Percentiles rank a stretch among this genome's conserved stretches.
These are phyloP conservation scores for Batkoa obscura DNA, from an alignment of 371 early-diverging fungal species.

Conservation along the genomic window DNA sequence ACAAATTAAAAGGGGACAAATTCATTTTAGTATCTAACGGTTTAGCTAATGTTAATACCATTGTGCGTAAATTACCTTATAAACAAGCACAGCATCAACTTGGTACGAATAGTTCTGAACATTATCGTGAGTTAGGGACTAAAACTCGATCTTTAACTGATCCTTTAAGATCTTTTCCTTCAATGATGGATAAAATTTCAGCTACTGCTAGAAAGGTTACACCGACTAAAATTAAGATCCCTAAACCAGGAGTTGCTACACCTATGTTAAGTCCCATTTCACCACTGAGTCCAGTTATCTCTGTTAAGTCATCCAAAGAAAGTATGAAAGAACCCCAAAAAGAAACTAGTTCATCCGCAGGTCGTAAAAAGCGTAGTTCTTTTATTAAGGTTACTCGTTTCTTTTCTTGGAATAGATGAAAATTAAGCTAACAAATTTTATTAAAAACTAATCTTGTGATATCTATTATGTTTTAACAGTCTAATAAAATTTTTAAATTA, in stretches of 20 bases:
- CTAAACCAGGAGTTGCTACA: background rate
- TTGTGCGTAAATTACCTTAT: background rate
- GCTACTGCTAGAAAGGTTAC: background rate
- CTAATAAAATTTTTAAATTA: no score
- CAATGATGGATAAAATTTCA: background rate
- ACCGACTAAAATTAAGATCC: background rate
- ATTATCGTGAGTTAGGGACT: background rate
- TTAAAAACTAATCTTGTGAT: no score
- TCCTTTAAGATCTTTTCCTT: background rate
- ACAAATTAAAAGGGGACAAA: background rate
- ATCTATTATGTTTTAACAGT: no score
- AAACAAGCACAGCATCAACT: background rate
- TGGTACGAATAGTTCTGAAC: background rate
- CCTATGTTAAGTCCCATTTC: background rate
- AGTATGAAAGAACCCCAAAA: background rate
- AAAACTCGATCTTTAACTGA: background rate
- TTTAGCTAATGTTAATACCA: background rate
- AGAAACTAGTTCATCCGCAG: no score
- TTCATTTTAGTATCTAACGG: constrained; percentile 4
- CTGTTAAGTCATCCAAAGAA: background rate
- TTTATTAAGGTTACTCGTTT: background rate
- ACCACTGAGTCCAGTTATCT: background rate
- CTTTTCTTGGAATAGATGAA: background rate
- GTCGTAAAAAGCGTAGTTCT: background rate
- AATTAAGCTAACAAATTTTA: no score